These are phyloP conservation scores for Candida pseudoviswanathii DNA, from an alignment of 1,139 yeast genomes.

Conservation along the genomic window DNA sequence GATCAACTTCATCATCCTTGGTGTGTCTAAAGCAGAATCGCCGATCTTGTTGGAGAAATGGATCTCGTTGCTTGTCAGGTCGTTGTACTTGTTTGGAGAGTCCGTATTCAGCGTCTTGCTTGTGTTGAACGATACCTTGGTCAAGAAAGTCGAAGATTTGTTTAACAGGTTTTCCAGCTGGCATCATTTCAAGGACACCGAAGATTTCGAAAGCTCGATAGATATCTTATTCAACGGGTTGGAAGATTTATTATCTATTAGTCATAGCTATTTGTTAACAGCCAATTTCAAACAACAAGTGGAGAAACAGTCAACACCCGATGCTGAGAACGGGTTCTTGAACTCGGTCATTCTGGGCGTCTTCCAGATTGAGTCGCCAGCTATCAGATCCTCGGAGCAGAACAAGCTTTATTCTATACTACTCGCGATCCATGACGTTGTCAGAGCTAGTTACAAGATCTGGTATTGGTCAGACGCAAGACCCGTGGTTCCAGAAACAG, in stretches of 20 bases:
- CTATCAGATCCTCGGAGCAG: slow-evolving; percentile 55
- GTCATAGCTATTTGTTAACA: slow-evolving; percentile 58
- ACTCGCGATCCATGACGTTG: slow-evolving; percentile 64
- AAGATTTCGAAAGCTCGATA: slow-evolving; percentile 48
- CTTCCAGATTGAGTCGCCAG: slow-evolving; percentile 75
- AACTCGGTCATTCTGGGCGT: slow-evolving; percentile 86
- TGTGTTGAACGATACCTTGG: slow-evolving; percentile 51
- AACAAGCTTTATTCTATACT: slow-evolving; percentile 57
- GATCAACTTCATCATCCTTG: slow-evolving; percentile 39
- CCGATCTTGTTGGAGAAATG: slow-evolving; percentile 49
- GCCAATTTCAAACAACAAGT: slow-evolving; percentile 26
- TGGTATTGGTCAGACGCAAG: slow-evolving; percentile 77
- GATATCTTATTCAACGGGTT: slow-evolving; percentile 62
- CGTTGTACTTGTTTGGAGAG: slow-evolving; percentile 51
- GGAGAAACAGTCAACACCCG: slow-evolving; percentile 8
- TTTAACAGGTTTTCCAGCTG: slow-evolving; percentile 27
- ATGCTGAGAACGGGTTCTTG: slow-evolving; percentile 55
- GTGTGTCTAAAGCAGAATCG: slow-evolving; percentile 37
- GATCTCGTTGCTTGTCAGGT: slow-evolving; percentile 45
- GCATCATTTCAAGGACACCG: slow-evolving; percentile 22
- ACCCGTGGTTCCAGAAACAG: slow-evolving; percentile 19
- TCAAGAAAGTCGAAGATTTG: slow-evolving; percentile 43
- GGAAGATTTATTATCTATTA: slow-evolving; percentile 60
- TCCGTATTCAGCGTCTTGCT: slow-evolving; percentile 54
- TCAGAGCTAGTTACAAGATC: slow-evolving; percentile 54